Conservation (phyloP, 1,284 basidiomycete species). For the Tylopilus orsonianus region DNA sequence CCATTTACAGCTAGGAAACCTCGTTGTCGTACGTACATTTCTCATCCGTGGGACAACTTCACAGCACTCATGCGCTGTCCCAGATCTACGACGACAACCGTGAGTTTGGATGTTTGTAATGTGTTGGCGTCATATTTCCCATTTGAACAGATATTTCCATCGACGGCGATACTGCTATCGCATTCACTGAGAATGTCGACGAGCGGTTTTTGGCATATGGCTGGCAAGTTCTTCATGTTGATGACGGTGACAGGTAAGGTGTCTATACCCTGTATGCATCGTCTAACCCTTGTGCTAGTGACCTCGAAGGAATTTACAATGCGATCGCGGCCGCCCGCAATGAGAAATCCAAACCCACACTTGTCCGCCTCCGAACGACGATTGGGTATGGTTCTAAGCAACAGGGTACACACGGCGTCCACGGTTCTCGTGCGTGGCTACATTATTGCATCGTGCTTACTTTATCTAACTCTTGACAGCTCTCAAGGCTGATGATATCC, state of each 20-base stretch:
- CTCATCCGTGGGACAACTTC: slow-evolving; percentile 13
- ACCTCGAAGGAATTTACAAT: slow-evolving; percentile 76
- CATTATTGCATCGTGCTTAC: not conserved
- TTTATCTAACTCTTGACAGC: slow-evolving; percentile 47
- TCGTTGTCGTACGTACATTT: slow-evolving; percentile 70
- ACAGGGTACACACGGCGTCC: slow-evolving; percentile 91
- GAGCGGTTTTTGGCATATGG: slow-evolving; percentile 89
- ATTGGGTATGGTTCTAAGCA: slow-evolving; percentile 93
- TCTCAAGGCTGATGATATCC: slow-evolving; percentile 91
- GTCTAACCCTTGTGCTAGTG: slow-evolving; percentile 43
- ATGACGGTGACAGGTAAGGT: slow-evolving; percentile 76
- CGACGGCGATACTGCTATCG: slow-evolving; percentile 88
- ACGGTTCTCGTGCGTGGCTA: slow-evolving; percentile 73
- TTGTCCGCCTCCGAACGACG: slow-evolving; percentile 86
- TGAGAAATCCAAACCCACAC: slow-evolving; percentile 81
- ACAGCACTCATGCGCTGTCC: slow-evolving; percentile 10
- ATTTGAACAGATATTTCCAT: slow-evolving; percentile 82
- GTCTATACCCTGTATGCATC: not conserved
- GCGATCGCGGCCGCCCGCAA: slow-evolving; percentile 79
- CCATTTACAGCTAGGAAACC: slow-evolving; percentile 90
- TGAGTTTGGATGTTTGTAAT: slow-evolving; percentile 46
- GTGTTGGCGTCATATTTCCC: slow-evolving; percentile 1
- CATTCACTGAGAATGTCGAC: slow-evolving; percentile 93
- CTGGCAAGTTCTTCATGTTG: slow-evolving; percentile 89
- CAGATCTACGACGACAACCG: slow-evolving; percentile 90